Evolutionary conservation across 768 basidiomycete species (phyloP).

Genomic region (Jaapia argillacea): DNA sequence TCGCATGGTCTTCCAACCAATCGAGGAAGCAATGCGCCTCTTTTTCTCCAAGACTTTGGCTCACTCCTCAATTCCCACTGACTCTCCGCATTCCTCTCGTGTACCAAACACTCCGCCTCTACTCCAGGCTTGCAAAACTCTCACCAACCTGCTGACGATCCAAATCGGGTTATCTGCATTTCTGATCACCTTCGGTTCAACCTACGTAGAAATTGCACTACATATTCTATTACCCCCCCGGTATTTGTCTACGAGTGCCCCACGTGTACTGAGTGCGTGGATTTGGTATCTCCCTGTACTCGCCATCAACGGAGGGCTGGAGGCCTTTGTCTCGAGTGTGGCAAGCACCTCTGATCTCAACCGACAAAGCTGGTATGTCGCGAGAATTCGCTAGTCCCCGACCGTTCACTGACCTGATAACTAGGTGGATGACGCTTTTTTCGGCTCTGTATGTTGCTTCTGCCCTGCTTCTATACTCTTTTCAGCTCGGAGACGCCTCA

Average conservation of each 20-base stretch:
- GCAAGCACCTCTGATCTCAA: conserved; percentile 59
- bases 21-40: conserved; percentile 86
- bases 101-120: conserved; percentile 7
- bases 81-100: background rate
- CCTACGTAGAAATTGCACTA: conserved; percentile 62
- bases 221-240: conserved; percentile 60
- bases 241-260: conserved; percentile 72
- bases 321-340: conserved; percentile 82
- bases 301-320: conserved; percentile 83
- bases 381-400: background rate
- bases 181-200: conserved; percentile 62
- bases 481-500: conserved; percentile 51
- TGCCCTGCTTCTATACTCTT: conserved; percentile 34
- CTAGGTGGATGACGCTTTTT: conserved; percentile 71
- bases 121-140: conserved; percentile 33
- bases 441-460: conserved; percentile 57
- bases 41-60: conserved; percentile 70
- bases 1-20: conserved; percentile 87
- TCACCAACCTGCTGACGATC: conserved; percentile 51
- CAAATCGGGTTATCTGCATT: conserved; percentile 62
- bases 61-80: no score
- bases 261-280: conserved; percentile 69
- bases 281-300: conserved; percentile 85
- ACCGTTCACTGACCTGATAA: no score
- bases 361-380: conserved; percentile 49